Percentiles rank a stretch among this genome's conserved stretches.
phyloP scores from a whole-genome alignment of 306 rosid species.

The Acmispon strigosus region DNA sequence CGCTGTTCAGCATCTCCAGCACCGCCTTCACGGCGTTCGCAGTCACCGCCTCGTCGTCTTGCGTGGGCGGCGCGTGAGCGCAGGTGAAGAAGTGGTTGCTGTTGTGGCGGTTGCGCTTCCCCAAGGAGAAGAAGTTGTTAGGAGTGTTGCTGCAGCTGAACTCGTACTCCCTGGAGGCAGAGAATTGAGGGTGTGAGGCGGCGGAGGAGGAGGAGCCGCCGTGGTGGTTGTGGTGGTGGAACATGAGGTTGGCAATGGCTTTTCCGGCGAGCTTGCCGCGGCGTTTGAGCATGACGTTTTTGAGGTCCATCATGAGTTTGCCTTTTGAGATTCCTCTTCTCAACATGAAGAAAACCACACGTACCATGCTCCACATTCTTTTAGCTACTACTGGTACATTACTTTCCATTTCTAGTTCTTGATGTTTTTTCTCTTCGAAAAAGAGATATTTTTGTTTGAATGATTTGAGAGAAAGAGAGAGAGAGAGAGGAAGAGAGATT shows the following conservation, averaged over 20 bases:
- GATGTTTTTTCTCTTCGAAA: not conserved
- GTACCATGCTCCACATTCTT: constrained; percentile 59
- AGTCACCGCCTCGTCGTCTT: constrained; percentile 43
- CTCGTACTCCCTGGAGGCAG: constrained; percentile 59
- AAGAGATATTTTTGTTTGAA: not conserved
- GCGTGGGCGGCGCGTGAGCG: constrained; percentile 44
- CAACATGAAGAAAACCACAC: constrained; percentile 57
- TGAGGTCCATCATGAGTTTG: constrained; percentile 54
- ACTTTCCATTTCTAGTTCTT: constrained; percentile 18
- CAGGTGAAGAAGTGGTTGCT: constrained; percentile 34
- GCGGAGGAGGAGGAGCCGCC: not conserved
- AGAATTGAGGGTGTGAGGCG: not conserved
- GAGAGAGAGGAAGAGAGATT: not conserved
- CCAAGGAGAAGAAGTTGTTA: constrained; percentile 21
- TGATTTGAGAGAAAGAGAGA: constrained; percentile 15
- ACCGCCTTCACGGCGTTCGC: constrained; percentile 37
- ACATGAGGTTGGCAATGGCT: constrained; percentile 66
- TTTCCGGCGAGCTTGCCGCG: constrained; percentile 81
- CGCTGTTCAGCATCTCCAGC: constrained; percentile 42
- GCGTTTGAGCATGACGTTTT: constrained; percentile 63
- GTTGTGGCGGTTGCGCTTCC: constrained; percentile 44
- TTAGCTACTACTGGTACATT: constrained; percentile 40
- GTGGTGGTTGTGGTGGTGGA: constrained; percentile 39
- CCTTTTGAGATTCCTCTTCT: constrained; percentile 65
- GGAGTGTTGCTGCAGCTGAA: constrained; percentile 94